These are phyloP conservation scores for Orychophragmus violaceus DNA, from an alignment of 345 rosid species.

Conservation along the genomic window DNA sequence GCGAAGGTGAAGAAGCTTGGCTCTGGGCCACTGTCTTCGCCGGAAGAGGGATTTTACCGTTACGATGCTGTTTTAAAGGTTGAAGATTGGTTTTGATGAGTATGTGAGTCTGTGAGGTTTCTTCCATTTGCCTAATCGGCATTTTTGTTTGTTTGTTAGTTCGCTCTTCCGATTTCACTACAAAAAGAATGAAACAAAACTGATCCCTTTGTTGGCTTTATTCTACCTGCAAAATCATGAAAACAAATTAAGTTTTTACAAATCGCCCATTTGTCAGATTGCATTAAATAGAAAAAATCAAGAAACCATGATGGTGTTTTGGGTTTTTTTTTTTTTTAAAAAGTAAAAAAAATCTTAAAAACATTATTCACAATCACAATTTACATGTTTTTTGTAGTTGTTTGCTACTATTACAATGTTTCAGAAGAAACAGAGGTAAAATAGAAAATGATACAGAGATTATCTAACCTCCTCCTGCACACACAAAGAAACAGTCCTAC, in stretches of 20 bases:
- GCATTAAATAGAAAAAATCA: constrained; percentile 31
- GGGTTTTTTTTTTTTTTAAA: not conserved
- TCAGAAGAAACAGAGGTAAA: constrained; percentile 1
- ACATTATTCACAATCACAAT: not conserved
- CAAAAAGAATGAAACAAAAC: constrained; percentile 30
- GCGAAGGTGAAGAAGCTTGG: constrained; percentile 70
- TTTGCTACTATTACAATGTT: not conserved
- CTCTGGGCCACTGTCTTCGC: constrained; percentile 23
- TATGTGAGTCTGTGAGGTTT: constrained; percentile 62
- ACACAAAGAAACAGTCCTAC: not conserved
- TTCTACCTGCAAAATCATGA: constrained; percentile 33
- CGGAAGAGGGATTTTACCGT: constrained; percentile 44
- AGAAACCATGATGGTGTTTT: constrained; percentile 20
- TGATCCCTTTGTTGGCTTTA: constrained; percentile 27
- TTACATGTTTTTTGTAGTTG: not conserved
- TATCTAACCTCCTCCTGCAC: not conserved
- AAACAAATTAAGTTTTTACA: not conserved
- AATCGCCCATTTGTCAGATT: constrained; percentile 23
- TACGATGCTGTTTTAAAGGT: too few species aligned
- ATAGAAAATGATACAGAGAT: constrained; percentile 2
- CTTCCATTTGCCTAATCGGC: constrained; percentile 94
- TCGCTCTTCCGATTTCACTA: constrained; percentile 1
- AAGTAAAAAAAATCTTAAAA: not conserved
- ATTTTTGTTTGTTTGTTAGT: constrained; percentile 18
- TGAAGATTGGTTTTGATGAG: constrained; percentile 59